Conservation (phyloP, 768 basidiomycete genomes). For the Lyophyllum semitale region DNA sequence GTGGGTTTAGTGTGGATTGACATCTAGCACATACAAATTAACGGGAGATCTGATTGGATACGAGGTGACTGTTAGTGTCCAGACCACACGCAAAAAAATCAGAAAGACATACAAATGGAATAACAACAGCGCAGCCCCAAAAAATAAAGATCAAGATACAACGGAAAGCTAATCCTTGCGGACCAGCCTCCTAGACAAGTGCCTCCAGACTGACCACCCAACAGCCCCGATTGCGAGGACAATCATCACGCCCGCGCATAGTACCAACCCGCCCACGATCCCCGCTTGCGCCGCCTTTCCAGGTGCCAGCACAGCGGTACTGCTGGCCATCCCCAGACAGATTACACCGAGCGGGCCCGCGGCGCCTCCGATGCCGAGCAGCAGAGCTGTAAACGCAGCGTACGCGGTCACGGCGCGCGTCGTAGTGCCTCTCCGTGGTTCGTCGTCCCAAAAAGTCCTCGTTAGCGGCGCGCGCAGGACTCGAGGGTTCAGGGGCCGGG, state of each 20-base stretch:
- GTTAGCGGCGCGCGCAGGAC: constrained; percentile 13
- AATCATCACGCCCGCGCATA: constrained; percentile 17
- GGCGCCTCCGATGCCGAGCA: constrained; percentile 25
- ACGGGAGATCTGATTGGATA: too few relatives aligned
- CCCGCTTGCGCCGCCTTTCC: constrained; percentile 33
- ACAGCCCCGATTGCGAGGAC: constrained; percentile 10
- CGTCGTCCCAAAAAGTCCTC: constrained; percentile 41
- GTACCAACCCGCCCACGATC: constrained; percentile 29
- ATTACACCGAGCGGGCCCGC: constrained; percentile 34
- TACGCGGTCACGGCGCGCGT: constrained; percentile 15
- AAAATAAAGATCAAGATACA: too few relatives aligned
- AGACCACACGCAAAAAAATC: too few relatives aligned
- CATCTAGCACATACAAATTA: too few relatives aligned
- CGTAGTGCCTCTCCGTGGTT: too few relatives aligned
- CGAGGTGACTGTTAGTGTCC: too few relatives aligned
- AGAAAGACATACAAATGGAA: too few relatives aligned
- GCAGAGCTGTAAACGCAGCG: constrained; percentile 15
- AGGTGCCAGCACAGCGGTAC: constrained; percentile 22
- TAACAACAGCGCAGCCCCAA: too few relatives aligned
- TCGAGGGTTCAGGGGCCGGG: constrained; percentile 16
- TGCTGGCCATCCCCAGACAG: constrained; percentile 18
- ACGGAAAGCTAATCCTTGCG: too few relatives aligned
- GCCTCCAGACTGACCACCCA: constrained; percentile 20
- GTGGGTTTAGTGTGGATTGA: too few relatives aligned
- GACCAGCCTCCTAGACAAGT: too few relatives aligned